These are phyloP conservation scores for Trichoderma atrobrunneum DNA, from an alignment of 2,329 filamentous ascomycete genomes.

Conservation along the genomic window DNA sequence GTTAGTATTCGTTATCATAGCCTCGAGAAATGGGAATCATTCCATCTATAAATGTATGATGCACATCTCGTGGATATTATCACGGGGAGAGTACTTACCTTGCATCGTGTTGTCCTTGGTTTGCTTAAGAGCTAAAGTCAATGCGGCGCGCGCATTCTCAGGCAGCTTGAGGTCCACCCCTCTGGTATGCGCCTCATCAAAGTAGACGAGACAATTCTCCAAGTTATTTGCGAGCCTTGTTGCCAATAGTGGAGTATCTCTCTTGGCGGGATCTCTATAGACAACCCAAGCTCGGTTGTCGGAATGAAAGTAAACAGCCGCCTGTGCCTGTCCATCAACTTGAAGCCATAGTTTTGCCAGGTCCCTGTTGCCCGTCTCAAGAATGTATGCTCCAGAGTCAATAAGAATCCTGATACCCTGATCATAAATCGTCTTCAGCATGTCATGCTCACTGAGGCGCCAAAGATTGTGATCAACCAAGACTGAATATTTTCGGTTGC, in stretches of 20 bases:
- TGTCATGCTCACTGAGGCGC: conserved; percentile 43
- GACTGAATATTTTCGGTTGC: conserved; percentile 47
- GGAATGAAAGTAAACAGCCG: conserved; percentile 53
- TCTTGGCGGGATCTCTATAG: conserved; percentile 33
- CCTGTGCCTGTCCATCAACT: conserved; percentile 42
- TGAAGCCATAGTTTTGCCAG: conserved; percentile 52
- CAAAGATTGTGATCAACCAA: conserved; percentile 30
- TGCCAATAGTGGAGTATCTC: conserved; percentile 48
- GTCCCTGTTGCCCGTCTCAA: conserved; percentile 56
- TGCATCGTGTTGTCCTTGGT: conserved; percentile 62
- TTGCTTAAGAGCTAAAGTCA: conserved; percentile 55
- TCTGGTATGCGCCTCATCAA: conserved; percentile 49
- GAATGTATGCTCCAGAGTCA: conserved; percentile 61
- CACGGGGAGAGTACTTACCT: conserved; percentile 36
- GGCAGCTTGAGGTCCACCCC: conserved; percentile 60
- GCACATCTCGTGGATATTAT: too few relatives aligned
- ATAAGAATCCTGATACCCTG: conserved; percentile 53
- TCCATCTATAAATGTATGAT: too few relatives aligned
- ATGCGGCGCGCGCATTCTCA: conserved; percentile 42
- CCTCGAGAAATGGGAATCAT: too few relatives aligned
- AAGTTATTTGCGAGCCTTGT: conserved; percentile 56
- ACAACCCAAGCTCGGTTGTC: conserved; percentile 28
- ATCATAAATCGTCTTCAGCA: conserved; percentile 42
- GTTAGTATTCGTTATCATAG: neutral
- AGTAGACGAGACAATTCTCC: conserved; percentile 52